Base-by-base conservation (phyloP, 371 early-diverging fungal genomes). In the Dinochytrium kinnereticum region DNA sequence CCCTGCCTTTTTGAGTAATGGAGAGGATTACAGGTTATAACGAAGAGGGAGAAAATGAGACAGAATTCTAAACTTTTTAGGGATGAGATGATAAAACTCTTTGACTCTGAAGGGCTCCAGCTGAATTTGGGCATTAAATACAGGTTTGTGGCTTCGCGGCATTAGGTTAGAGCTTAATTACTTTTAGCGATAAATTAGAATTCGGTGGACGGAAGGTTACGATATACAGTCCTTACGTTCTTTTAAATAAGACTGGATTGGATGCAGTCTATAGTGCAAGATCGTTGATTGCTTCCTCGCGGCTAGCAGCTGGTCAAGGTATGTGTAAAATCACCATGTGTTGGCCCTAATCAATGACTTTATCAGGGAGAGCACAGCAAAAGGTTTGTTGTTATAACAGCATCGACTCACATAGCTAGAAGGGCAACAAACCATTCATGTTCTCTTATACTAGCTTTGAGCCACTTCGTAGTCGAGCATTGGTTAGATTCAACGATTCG, bases 241-340 rank as follows among this genome's bases (percentile, higher is more conserved):
- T 98, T 76, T 81, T 98, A 70, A 98, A 98, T 85, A 94, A 95
- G 79, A 94, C 98, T 0, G 95, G 96, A 0, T 75, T 94, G 40
- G 88, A 91, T 28, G 88, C 98, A 66, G 73, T 82, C 13, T 93
- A 95, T 84, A 92, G 90, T 69, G 88, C 93, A 57, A 91, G 92
- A 66, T 92, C 92, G 7, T 72, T 91, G 51, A 88, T 94, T 64
- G 91, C 91, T 73, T 86, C 89, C n/a, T 82, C 92, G 2, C 82
- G 92, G 66, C 87, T 91, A 13, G 88, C 92, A 0, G 88, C 91
- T 7, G 91, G 92, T 0, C 92, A 93, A 75, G 77, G 88, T 66
- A 5, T 5, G 55, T 61, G 36, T 61, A 17, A 13, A 17, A 26
- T 19, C 17, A 55, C n/a, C 26, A 30, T 26, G 24, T 55, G 30